Percentiles rank a stretch among this genome's conserved stretches.
Conservation (phyloP, 345 rosid genomes). For the Arabidopsis arenosa region DNA sequence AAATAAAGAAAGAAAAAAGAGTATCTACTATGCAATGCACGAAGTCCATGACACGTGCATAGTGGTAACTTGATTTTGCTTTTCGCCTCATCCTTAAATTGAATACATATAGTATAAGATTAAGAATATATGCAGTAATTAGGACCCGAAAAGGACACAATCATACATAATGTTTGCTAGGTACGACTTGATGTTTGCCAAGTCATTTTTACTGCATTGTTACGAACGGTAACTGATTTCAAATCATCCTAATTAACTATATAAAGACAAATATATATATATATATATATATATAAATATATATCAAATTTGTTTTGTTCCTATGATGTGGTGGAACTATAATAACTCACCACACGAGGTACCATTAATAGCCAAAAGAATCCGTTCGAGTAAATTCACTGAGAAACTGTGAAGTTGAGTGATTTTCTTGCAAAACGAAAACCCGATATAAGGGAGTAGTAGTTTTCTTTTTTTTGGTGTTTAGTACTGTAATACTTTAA, state of each 20-base stretch:
- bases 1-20: too few relatives aligned
- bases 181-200: neutral
- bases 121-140: neutral
- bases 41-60: slow-evolving; percentile 21
- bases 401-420: neutral
- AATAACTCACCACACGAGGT: neutral
- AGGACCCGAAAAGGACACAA: neutral
- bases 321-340: neutral
- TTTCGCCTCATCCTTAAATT: neutral
- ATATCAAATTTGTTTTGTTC: neutral
- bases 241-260: neutral
- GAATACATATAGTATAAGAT: neutral
- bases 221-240: slow-evolving; percentile 2
- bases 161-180: slow-evolving; percentile 2
- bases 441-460: neutral
- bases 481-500: neutral
- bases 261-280: too few relatives aligned
- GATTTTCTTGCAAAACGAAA: neutral
- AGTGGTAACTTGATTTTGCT: slow-evolving; percentile 10
- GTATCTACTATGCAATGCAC: neutral
- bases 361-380: slow-evolving; percentile 20
- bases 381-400: neutral
- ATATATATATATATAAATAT: too few relatives aligned
- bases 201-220: slow-evolving; percentile 15
- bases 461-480: neutral